Conservation (phyloP, 2,329 filamentous ascomycete genomes). For the Apiospora hydei region DNA sequence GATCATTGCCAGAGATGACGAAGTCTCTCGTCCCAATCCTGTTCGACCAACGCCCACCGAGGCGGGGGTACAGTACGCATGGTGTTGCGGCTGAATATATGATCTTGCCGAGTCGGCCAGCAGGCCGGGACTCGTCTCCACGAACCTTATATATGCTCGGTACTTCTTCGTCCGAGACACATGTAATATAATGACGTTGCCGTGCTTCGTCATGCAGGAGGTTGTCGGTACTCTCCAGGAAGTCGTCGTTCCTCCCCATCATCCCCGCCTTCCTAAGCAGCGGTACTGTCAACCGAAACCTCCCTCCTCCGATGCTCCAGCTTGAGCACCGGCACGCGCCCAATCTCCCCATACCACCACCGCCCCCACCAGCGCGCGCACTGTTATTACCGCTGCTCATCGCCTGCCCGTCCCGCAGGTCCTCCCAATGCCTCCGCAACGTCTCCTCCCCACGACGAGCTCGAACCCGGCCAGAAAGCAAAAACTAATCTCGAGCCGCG, state of each 20-base stretch:
- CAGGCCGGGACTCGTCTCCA: not conserved
- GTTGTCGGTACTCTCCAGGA: not conserved
- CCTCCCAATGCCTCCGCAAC: conserved; percentile 71
- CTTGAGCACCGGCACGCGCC: conserved; percentile 27
- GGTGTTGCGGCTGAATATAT: not conserved
- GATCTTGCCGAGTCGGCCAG: not conserved
- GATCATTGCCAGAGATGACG: too few relatives aligned
- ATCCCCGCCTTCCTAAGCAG: not conserved
- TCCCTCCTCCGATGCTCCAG: conserved; percentile 26
- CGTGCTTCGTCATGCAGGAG: not conserved
- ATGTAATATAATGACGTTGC: not conserved
- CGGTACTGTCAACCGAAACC: not conserved
- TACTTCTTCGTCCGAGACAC: not conserved
- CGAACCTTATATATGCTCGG: not conserved
- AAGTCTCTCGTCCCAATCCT: not conserved
- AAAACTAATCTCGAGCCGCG: conserved; percentile 86
- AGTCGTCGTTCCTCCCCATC: too few relatives aligned
- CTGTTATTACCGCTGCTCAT: not conserved
- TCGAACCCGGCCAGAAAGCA: conserved; percentile 89
- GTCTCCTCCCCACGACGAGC: conserved; percentile 67
- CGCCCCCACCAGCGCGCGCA: not conserved
- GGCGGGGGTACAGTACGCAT: not conserved
- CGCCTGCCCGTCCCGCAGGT: conserved; percentile 49
- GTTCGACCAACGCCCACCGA: not conserved
- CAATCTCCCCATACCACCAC: conserved; percentile 20